These are phyloP conservation scores for Lithocarpus polystachyus DNA, from an alignment of 306 rosid species.

Conservation along the genomic window DNA sequence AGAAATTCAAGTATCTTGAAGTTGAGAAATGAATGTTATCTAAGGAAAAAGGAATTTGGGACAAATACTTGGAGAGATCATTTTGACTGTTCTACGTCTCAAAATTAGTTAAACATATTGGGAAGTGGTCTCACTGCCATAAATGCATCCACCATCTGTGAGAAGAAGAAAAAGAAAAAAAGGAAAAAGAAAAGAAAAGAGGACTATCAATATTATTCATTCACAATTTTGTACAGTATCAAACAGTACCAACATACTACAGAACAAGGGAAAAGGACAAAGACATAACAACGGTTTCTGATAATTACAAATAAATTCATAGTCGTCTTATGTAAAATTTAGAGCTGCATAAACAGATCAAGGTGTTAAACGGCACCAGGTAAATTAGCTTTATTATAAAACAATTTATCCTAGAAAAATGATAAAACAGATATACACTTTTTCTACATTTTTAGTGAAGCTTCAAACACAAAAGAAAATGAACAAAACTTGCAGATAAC, in stretches of 20 bases:
- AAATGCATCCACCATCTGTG: conserved; percentile 57
- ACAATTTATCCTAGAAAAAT: no score
- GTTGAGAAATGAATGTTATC: background rate
- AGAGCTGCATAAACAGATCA: no score
- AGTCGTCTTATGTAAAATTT: background rate
- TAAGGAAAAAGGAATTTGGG: background rate
- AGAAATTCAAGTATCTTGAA: background rate
- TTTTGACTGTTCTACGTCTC: background rate
- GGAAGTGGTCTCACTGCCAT: conserved; percentile 59
- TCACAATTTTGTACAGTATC: background rate
- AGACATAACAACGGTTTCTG: background rate
- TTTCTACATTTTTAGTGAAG: no score
- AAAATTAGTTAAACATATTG: conserved; percentile 37
- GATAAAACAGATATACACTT: no score
- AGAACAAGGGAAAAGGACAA: background rate
- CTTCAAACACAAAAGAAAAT: no score
- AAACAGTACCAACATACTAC: background rate
- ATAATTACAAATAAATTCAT: background rate
- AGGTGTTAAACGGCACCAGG: no score
- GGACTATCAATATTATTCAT: background rate
- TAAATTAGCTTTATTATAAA: no score
- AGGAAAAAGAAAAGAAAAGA: background rate
- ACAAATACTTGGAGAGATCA: background rate
- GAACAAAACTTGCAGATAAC: no score
- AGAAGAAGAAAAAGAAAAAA: background rate